Evolutionary conservation across 2,329 filamentous ascomycete species (phyloP).

Genomic region (Colletotrichum nymphaeae): DNA sequence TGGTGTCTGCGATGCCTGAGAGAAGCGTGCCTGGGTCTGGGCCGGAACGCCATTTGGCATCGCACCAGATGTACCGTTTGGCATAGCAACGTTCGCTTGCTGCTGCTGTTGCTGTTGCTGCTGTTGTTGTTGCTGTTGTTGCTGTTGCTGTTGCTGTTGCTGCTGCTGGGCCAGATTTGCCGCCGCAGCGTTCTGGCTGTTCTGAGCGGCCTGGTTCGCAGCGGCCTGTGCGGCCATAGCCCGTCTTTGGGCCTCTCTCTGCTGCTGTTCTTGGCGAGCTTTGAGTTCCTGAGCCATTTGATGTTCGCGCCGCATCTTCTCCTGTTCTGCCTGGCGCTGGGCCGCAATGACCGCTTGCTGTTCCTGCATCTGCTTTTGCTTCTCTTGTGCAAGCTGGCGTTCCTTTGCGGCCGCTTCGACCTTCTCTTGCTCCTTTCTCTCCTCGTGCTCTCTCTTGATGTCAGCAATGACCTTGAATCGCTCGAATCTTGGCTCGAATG

Average conservation of each 20-base stretch:
- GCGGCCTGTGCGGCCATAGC: constrained; percentile 46
- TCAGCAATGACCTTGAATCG: constrained; percentile 91
- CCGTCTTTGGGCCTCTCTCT: constrained; percentile 50
- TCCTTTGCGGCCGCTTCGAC: constrained; percentile 72
- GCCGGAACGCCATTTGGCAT: constrained; percentile 54
- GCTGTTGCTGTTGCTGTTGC: no score
- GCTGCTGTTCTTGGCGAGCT: constrained; percentile 46
- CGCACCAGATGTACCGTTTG: constrained; percentile 47
- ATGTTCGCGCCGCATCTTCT: constrained; percentile 52
- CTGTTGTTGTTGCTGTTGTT: no score
- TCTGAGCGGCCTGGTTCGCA: constrained; percentile 41
- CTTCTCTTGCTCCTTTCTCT: constrained; percentile 82
- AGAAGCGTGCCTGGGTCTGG: constrained; percentile 60
- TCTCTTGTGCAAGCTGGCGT: constrained; percentile 61
- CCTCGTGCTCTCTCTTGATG: constrained; percentile 81
- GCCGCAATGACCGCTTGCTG: constrained; percentile 54
- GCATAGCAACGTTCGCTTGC: constrained; percentile 50
- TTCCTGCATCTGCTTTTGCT: constrained; percentile 58
- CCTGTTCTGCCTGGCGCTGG: constrained; percentile 59
- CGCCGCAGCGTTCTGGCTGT: constrained; percentile 36
- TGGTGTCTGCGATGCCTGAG: constrained; percentile 70
- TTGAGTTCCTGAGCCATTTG: constrained; percentile 40
- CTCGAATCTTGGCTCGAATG: constrained; percentile 88
- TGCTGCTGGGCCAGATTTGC: constrained; percentile 42
- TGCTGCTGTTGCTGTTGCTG: constrained; percentile 46